Percentiles rank a stretch among this genome's conserved stretches.
Evolutionary conservation across 2,329 filamentous ascomycete species (phyloP).

Genomic region (Clonostachys rosea): DNA sequence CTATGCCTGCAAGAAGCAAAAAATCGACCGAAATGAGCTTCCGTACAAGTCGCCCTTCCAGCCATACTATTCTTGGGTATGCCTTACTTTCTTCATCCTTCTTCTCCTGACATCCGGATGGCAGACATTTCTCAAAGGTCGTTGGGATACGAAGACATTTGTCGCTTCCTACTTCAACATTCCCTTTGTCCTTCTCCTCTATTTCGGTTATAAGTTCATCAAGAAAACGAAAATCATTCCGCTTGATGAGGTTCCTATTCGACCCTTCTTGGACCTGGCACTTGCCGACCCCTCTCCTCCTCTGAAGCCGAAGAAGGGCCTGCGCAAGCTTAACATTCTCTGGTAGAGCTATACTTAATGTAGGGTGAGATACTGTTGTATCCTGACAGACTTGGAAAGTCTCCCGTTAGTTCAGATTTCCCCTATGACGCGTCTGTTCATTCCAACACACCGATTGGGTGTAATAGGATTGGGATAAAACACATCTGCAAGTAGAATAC

Average conservation of each 20-base stretch:
- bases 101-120: slow-evolving; percentile 72
- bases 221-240: slow-evolving; percentile 50
- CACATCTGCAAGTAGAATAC: too few species aligned
- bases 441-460: too few species aligned
- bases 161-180: slow-evolving; percentile 67
- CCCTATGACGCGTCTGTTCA: too few species aligned
- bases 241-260: slow-evolving; percentile 7
- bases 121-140: slow-evolving; percentile 60
- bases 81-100: slow-evolving; percentile 57
- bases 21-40: slow-evolving; percentile 52
- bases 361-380: too few species aligned
- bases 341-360: too few species aligned
- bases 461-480: too few species aligned
- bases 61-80: slow-evolving; percentile 60
- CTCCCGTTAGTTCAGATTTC: too few species aligned
- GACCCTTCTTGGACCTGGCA: too few species aligned
- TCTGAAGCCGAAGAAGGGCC: too few species aligned
- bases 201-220: slow-evolving; percentile 58
- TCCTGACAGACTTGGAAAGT: too few species aligned
- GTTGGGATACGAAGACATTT: slow-evolving; percentile 43
- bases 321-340: too few species aligned
- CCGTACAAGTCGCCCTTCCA: slow-evolving; percentile 63
- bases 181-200: slow-evolving; percentile 60
- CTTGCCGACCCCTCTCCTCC: too few species aligned
- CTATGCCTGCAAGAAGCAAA: slow-evolving; percentile 46